Percentiles rank a stretch among this genome's conserved stretches.
Evolutionary conservation across 805 yeast species (phyloP).

Genomic region (Suhomyces kilbournensis): DNA sequence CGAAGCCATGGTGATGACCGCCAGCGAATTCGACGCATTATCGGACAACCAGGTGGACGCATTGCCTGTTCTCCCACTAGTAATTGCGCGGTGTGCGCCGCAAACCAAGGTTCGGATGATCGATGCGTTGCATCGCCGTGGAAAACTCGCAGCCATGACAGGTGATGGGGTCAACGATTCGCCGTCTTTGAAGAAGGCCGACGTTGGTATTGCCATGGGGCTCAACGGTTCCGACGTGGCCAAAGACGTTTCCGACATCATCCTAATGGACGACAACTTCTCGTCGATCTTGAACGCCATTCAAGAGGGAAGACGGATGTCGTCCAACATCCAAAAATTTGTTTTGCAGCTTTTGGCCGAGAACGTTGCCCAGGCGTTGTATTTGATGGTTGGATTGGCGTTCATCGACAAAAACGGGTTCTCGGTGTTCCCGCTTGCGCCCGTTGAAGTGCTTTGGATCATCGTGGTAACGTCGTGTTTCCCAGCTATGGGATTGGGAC

Average conservation of each 20-base stretch:
- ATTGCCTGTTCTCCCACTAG: slow-evolving; percentile 66
- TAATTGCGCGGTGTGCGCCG: slow-evolving; percentile 81
- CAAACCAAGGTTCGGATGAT: slow-evolving; percentile 79
- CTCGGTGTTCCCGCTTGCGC: slow-evolving; percentile 43
- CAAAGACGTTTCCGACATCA: slow-evolving; percentile 27
- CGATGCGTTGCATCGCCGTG: slow-evolving; percentile 56
- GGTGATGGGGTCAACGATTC: slow-evolving; percentile 43
- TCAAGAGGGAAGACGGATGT: slow-evolving; percentile 32
- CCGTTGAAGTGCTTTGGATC: slow-evolving; percentile 35
- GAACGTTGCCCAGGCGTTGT: slow-evolving; percentile 23
- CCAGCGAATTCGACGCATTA: slow-evolving; percentile 63
- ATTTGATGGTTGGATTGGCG: slow-evolving; percentile 43
- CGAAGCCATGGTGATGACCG: slow-evolving; percentile 67
- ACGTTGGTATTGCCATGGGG: slow-evolving; percentile 30
- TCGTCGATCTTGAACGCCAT: slow-evolving; percentile 26
- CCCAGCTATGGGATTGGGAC: slow-evolving; percentile 40
- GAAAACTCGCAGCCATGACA: slow-evolving; percentile 66
- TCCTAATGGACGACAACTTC: slow-evolving; percentile 26
- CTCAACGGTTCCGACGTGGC: slow-evolving; percentile 29
- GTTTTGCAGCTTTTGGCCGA: slow-evolving; percentile 33
- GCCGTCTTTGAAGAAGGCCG: slow-evolving; percentile 26
- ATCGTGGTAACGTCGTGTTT: slow-evolving; percentile 35
- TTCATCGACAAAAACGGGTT: slow-evolving; percentile 30
- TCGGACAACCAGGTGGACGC: slow-evolving; percentile 59
- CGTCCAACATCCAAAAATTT: slow-evolving; percentile 32